Percentiles rank a stretch among this genome's conserved stretches.
Conservation (phyloP, 306 rosid species). For the Malus fusca region DNA sequence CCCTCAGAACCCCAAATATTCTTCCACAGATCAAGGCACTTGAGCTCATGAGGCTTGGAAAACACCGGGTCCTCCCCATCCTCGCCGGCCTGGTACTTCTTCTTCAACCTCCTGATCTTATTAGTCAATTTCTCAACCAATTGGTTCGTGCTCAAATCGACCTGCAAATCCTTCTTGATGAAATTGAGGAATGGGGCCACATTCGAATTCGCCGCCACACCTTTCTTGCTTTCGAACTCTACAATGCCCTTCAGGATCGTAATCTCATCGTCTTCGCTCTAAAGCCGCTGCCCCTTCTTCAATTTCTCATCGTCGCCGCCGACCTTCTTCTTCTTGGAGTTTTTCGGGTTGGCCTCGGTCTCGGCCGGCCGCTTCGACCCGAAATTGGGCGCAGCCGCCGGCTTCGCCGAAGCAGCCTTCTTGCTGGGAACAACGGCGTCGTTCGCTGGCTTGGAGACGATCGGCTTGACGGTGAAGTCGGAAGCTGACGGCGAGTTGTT, state of each 20-base stretch:
- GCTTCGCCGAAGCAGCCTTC: not conserved
- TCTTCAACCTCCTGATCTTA: constrained; percentile 40
- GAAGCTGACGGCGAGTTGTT: constrained; percentile 32
- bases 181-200: constrained; percentile 28
- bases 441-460: constrained; percentile 20
- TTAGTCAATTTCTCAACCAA: constrained; percentile 15
- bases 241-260: constrained; percentile 38
- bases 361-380: constrained; percentile 15
- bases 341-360: constrained; percentile 8
- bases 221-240: constrained; percentile 30
- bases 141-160: constrained; percentile 15
- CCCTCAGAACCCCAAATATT: constrained; percentile 28
- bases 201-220: constrained; percentile 24
- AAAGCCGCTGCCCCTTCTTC: constrained; percentile 28
- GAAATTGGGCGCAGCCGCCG: not conserved
- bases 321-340: constrained; percentile 29
- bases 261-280: constrained; percentile 45
- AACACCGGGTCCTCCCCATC: constrained; percentile 27
- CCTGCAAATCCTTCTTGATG: constrained; percentile 26
- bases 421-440: constrained; percentile 13
- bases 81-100: constrained; percentile 33
- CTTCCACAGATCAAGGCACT: constrained; percentile 25
- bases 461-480: constrained; percentile 47
- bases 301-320: constrained; percentile 27
- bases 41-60: constrained; percentile 27